A percentile compares a stretch with the other conserved stretches of the same genome.
phyloP scores from a whole-genome alignment of 176 grass and related monocot species.

The Ananas comosus region DNA sequence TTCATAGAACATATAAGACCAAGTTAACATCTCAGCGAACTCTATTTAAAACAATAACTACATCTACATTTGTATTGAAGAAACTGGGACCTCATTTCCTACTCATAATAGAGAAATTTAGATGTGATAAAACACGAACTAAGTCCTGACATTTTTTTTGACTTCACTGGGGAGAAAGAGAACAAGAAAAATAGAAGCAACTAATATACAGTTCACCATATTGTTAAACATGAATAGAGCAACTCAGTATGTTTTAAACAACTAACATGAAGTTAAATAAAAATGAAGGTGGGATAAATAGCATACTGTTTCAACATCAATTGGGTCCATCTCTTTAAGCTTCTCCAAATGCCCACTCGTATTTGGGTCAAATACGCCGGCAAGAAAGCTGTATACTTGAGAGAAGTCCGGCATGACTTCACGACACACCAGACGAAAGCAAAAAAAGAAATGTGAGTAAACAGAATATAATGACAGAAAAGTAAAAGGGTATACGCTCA shows the following conservation, averaged over 20 bases:
- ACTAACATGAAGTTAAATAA: neutral
- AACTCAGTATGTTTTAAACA: neutral
- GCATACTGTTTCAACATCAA: conserved; percentile 81
- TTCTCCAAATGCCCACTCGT: conserved; percentile 58
- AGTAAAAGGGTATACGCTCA: neutral
- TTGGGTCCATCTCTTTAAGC: conserved; percentile 77
- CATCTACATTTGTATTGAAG: neutral
- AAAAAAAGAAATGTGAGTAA: conserved; percentile 23
- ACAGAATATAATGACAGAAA: conserved; percentile 11
- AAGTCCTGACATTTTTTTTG: neutral
- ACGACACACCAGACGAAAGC: conserved; percentile 19
- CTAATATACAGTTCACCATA: neutral
- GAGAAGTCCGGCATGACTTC: conserved; percentile 65
- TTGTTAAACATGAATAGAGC: neutral
- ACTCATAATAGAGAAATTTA: neutral
- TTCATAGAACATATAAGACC: neutral
- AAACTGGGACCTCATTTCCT: neutral
- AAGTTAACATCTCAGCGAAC: neutral
- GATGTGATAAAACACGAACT: neutral
- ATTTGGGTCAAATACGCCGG: conserved; percentile 77
- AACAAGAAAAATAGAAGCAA: neutral
- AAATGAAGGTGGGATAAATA: conserved; percentile 15
- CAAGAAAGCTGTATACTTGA: conserved; percentile 77
- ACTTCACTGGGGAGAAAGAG: no score
- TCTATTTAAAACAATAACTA: neutral